phyloP scores from a whole-genome alignment of 164 flowering plant genomes.

The Euptelea pleiosperma region DNA sequence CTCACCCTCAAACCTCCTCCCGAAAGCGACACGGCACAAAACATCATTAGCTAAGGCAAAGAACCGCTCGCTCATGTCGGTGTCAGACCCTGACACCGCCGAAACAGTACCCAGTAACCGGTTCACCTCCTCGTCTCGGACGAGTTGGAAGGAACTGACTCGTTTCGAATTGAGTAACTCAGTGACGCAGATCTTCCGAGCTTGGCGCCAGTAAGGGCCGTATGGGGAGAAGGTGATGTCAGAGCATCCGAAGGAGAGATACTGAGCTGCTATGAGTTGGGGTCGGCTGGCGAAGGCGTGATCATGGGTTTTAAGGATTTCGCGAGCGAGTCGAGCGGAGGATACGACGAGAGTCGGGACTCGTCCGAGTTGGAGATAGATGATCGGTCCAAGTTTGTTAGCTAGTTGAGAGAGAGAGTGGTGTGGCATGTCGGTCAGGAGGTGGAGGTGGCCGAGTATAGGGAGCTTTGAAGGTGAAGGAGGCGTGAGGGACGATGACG shows the following conservation, averaged over 20 bases:
- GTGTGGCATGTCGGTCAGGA: slow-evolving; percentile 48
- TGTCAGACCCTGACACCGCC: slow-evolving; percentile 11
- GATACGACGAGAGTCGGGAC: slow-evolving; percentile 45
- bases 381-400: slow-evolving; percentile 35
- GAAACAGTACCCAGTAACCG: slow-evolving; percentile 19
- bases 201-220: slow-evolving; percentile 54
- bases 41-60: slow-evolving; percentile 41
- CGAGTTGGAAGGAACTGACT: slow-evolving; percentile 29
- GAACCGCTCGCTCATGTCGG: slow-evolving; percentile 33
- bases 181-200: slow-evolving; percentile 42
- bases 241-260: slow-evolving; percentile 50
- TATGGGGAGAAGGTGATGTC: slow-evolving; percentile 44
- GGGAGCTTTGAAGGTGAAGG: slow-evolving; percentile 37
- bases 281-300: slow-evolving; percentile 43
- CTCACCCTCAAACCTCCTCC: slow-evolving; percentile 31
- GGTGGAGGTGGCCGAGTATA: slow-evolving; percentile 47
- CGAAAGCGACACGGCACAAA: slow-evolving; percentile 53
- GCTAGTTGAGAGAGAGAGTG: slow-evolving; percentile 35
- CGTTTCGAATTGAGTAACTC: slow-evolving; percentile 44
- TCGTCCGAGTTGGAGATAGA: slow-evolving; percentile 46
- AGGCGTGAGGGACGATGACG: slow-evolving; percentile 20
- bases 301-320: slow-evolving; percentile 43
- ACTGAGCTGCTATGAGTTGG: slow-evolving; percentile 35
- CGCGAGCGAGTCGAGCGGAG: slow-evolving; percentile 34
- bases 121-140: slow-evolving; percentile 45